phyloP scores from a whole-genome alignment of 106 monocot species.

The Cymbidium sinense region DNA sequence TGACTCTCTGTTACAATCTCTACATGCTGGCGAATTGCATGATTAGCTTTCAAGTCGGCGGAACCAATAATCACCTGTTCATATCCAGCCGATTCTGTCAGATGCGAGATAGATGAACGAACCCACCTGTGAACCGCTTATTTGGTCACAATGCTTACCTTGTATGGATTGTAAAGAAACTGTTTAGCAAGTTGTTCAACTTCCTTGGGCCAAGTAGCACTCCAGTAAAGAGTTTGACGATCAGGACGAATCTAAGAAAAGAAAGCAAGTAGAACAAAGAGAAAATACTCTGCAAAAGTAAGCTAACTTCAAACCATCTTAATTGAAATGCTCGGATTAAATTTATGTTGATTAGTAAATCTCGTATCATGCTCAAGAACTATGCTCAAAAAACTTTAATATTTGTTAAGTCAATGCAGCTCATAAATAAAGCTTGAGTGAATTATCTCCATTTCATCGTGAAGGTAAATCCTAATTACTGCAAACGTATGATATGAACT shows the following conservation, averaged over 20 bases:
- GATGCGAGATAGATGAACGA: constrained; percentile 12
- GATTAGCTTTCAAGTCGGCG: constrained; percentile 92
- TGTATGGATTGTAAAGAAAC: constrained; percentile 82
- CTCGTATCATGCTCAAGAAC: no score
- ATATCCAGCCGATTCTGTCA: constrained; percentile 24
- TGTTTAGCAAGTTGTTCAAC: constrained; percentile 90
- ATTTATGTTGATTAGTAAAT: no score
- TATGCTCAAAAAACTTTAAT: no score
- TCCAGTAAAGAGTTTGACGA: constrained; percentile 97
- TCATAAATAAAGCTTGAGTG: no score
- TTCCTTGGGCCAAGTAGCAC: constrained; percentile 99
- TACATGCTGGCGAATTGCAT: constrained; percentile 89
- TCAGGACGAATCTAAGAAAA: constrained; percentile 82
- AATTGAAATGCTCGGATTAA: no score
- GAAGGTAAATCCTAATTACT: no score
- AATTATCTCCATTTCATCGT: no score
- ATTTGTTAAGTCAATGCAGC: no score
- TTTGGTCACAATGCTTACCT: constrained; percentile 41
- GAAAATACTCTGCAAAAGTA: background rate
- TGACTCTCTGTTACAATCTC: constrained; percentile 94
- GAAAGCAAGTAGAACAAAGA: background rate
- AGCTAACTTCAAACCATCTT: no score
- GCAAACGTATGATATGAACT: no score
- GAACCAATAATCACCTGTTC: constrained; percentile 90
- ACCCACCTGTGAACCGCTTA: constrained; percentile 18